These are phyloP conservation scores for Dittrichia graveolens DNA, from an alignment of 129 eudicot species.

Conservation along the genomic window DNA sequence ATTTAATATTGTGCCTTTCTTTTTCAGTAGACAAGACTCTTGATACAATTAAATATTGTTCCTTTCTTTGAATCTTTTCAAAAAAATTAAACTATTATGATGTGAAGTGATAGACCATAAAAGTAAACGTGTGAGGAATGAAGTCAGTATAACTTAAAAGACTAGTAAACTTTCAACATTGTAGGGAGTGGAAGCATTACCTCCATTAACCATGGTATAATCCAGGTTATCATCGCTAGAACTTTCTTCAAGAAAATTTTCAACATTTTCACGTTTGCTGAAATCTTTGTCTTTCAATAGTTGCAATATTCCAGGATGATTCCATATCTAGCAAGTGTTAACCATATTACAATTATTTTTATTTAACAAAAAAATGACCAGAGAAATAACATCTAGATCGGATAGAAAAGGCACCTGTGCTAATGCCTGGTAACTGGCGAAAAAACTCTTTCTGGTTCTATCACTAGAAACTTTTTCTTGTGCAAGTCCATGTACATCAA, in stretches of 20 bases:
- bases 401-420: slow-evolving; percentile 63
- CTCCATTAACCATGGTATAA: slow-evolving; percentile 61
- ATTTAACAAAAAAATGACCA: not conserved
- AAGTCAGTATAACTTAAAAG: not conserved
- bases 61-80: not conserved
- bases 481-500: slow-evolving; percentile 92
- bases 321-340: slow-evolving; percentile 71
- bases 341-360: slow-evolving; percentile 3
- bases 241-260: slow-evolving; percentile 72
- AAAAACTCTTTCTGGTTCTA: slow-evolving; percentile 65
- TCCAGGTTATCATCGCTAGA: slow-evolving; percentile 88
- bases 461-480: slow-evolving; percentile 63
- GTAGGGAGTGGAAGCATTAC: slow-evolving; percentile 38
- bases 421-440: slow-evolving; percentile 88
- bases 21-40: no score
- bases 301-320: slow-evolving; percentile 94
- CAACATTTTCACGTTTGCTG: slow-evolving; percentile 65
- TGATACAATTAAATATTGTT: no score
- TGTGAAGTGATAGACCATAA: slow-evolving; percentile 9
- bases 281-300: slow-evolving; percentile 67
- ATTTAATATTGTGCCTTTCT: not conserved
- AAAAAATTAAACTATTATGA: not conserved
- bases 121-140: not conserved
- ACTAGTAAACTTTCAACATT: not conserved
- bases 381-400: not conserved